A percentile compares a stretch with the other conserved stretches of the same genome.
Conservation (phyloP, 2,329 filamentous ascomycete genomes). For the Fusarium fujikuroi region DNA sequence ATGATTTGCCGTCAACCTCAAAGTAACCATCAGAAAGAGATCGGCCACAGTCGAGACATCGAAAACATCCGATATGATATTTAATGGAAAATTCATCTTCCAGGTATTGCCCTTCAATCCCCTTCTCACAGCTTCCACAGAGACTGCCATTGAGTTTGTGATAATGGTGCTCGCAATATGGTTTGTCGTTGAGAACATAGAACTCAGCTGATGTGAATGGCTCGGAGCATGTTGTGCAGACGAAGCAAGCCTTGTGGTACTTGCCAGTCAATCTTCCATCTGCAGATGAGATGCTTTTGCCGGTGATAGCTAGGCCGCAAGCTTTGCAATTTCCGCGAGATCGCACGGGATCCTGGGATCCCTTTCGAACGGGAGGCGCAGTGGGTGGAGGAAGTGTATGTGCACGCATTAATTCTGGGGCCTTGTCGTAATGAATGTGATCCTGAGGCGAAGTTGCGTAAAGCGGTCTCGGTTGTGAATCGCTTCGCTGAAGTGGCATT, state of each 20-base stretch:
- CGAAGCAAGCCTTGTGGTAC: constrained; percentile 96
- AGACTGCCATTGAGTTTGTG: constrained; percentile 90
- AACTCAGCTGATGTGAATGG: constrained; percentile 91
- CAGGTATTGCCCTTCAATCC: constrained; percentile 94
- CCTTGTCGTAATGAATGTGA: constrained; percentile 12
- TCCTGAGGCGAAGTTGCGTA: constrained; percentile 38
- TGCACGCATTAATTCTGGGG: constrained; percentile 16
- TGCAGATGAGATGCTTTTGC: constrained; percentile 93
- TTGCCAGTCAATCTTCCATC: constrained; percentile 91
- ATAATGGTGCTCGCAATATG: constrained; percentile 93
- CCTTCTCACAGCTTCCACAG: constrained; percentile 80
- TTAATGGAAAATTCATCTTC: constrained; percentile 83
- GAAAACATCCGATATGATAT: constrained; percentile 88
- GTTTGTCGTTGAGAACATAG: constrained; percentile 87
- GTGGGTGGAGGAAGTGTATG: constrained; percentile 19
- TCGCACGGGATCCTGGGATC: constrained; percentile 55
- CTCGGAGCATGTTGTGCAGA: constrained; percentile 83
- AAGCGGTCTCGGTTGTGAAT: constrained; percentile 23
- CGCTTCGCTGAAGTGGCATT: constrained; percentile 14
- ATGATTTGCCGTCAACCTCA: constrained; percentile 81
- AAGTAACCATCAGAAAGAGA: constrained; percentile 88
- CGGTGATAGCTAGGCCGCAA: constrained; percentile 80
- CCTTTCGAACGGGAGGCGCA: constrained; percentile 45
- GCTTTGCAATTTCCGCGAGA: constrained; percentile 84
- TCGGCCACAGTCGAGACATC: constrained; percentile 80